phyloP scores from a whole-genome alignment of 129 eudicot genomes.

The Escallonia rubra region DNA sequence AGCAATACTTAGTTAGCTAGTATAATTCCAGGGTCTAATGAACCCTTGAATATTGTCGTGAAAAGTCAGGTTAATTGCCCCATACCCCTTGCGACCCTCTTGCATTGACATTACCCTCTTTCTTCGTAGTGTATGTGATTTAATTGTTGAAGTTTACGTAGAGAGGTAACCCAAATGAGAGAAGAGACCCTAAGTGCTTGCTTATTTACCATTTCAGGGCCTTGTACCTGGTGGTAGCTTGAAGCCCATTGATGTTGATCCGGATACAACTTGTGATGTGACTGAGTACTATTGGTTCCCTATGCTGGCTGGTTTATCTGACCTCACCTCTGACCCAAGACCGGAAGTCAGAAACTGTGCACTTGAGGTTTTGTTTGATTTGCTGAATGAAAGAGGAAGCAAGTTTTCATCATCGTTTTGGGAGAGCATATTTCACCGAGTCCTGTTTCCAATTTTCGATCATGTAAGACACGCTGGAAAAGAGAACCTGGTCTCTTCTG shows the following conservation, averaged over 20 bases:
- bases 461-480: slow-evolving; percentile 83
- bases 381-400: slow-evolving; percentile 89
- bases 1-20: too few species aligned
- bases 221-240: slow-evolving; percentile 91
- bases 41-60: too few species aligned
- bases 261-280: slow-evolving; percentile 68
- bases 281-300: slow-evolving; percentile 99
- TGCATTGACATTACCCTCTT: too few species aligned
- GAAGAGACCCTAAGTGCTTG: neutral
- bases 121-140: too few species aligned
- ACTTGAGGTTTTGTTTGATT: slow-evolving; percentile 92
- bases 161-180: too few species aligned
- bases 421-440: slow-evolving; percentile 88
- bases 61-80: too few species aligned
- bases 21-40: too few species aligned
- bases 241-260: slow-evolving; percentile 63
- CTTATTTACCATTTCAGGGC: slow-evolving; percentile 47
- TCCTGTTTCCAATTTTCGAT: slow-evolving; percentile 92
- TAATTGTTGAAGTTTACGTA: too few species aligned
- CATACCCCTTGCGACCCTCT: too few species aligned
- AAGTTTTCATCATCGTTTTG: slow-evolving; percentile 86
- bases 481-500: slow-evolving; percentile 48
- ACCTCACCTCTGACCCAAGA: slow-evolving; percentile 89
- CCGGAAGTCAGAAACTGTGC: slow-evolving; percentile 94
- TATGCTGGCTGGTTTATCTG: slow-evolving; percentile 97